phyloP scores from a whole-genome alignment of 2,329 filamentous ascomycete genomes.

The Fusarium sp. region DNA sequence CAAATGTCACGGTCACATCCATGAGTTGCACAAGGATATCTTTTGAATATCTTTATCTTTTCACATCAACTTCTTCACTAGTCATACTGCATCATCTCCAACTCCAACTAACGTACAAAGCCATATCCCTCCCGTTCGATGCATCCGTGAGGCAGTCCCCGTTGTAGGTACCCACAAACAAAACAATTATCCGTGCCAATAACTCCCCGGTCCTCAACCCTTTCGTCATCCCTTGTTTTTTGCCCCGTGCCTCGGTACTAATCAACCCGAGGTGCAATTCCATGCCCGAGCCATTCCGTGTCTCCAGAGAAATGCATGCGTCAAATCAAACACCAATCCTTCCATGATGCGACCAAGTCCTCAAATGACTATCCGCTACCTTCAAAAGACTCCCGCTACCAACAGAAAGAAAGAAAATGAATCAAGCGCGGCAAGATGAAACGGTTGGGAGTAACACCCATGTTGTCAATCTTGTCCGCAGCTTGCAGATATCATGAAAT shows the following conservation, averaged over 20 bases:
- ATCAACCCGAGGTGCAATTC: constrained; percentile 5
- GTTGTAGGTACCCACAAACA: constrained; percentile 7
- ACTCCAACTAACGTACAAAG: constrained; percentile 9
- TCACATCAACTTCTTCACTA: not conserved
- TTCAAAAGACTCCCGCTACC: constrained; percentile 27
- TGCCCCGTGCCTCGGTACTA: constrained; percentile 9
- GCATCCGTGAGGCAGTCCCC: not conserved
- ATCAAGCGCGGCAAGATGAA: not conserved
- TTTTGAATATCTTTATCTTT: not conserved
- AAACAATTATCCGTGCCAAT: constrained; percentile 14
- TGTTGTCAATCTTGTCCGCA: constrained; percentile 8
- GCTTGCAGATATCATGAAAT: constrained; percentile 13
- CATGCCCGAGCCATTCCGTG: constrained; percentile 1
- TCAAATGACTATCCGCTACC: not conserved
- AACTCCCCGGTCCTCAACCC: constrained; percentile 15
- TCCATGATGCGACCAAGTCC: constrained; percentile 13
- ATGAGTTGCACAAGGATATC: not conserved
- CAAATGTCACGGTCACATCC: not conserved
- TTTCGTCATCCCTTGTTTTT: constrained; percentile 13
- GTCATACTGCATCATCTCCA: not conserved
- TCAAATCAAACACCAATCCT: constrained; percentile 8
- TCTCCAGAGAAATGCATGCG: not conserved
- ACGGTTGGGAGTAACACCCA: not conserved
- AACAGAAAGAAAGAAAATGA: constrained; percentile 16
- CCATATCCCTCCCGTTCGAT: not conserved